Percentiles rank a stretch among this genome's conserved stretches.
These are phyloP conservation scores for Trichoderma pleuroti DNA, from an alignment of 2,329 filamentous ascomycete species.

Conservation along the genomic window DNA sequence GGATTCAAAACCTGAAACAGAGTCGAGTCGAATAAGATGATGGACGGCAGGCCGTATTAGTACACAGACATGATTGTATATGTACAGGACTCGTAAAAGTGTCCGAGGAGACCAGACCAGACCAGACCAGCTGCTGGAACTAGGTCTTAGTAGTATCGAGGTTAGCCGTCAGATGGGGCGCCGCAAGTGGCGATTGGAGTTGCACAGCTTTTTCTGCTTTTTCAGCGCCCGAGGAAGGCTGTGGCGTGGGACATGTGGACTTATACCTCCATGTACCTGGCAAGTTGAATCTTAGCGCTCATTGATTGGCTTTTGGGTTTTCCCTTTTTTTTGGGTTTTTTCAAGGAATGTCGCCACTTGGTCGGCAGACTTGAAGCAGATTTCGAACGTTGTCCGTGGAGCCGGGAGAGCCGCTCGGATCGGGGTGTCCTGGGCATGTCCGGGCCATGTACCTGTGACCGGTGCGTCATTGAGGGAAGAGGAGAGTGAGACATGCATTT, in stretches of 20 bases:
- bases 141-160: not conserved
- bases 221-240: not conserved
- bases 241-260: constrained; percentile 1
- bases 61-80: not conserved
- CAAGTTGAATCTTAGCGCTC: not conserved
- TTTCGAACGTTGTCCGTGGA: not conserved
- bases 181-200: not conserved
- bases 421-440: not conserved
- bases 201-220: not conserved
- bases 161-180: not conserved
- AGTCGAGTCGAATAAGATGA: not conserved
- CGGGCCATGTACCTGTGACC: not conserved
- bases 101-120: not conserved
- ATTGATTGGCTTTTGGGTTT: not conserved
- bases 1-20: not conserved
- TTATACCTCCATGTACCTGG: not conserved
- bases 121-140: not conserved
- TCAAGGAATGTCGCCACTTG: constrained; percentile 10
- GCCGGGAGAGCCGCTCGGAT: not conserved
- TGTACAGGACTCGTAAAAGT: not conserved
- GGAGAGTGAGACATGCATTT: not conserved
- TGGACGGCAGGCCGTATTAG: not conserved
- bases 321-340: not conserved
- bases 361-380: not conserved
- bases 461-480: not conserved